A percentile compares a stretch with the other conserved stretches of the same genome.
Conservation (phyloP, 129 eudicot species). For the Tanacetum coccineum region DNA sequence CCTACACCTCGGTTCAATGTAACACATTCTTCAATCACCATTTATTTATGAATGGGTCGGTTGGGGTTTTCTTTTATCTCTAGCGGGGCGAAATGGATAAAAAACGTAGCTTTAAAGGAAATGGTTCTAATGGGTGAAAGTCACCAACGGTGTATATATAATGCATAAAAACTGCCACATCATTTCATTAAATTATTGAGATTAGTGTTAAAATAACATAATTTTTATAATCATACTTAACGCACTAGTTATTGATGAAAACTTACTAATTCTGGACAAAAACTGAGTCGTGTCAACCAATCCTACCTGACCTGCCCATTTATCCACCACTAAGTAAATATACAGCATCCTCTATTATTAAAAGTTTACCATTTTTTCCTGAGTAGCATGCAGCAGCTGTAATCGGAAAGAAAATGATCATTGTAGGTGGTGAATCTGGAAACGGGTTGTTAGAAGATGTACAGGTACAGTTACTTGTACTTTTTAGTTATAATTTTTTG, state of each 20-base stretch:
- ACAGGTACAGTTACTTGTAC: constrained; percentile 43
- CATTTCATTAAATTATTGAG: too few relatives aligned
- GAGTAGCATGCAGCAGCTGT: constrained; percentile 96
- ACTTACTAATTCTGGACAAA: too few relatives aligned
- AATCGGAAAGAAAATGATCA: constrained; percentile 91
- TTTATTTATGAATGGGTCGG: not conserved
- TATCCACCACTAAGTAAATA: constrained; percentile 3
- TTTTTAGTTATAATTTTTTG: not conserved
- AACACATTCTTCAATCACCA: constrained; percentile 18
- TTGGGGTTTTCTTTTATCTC: not conserved
- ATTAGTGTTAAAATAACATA: too few relatives aligned
- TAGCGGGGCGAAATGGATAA: not conserved
- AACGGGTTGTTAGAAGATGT: constrained; percentile 83
- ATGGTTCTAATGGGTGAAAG: not conserved
- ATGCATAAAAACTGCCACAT: too few relatives aligned
- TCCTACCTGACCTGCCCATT: not conserved
- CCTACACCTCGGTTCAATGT: constrained; percentile 94
- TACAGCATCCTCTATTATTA: not conserved
- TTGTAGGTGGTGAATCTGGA: constrained; percentile 96
- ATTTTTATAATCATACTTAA: too few relatives aligned
- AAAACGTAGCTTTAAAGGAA: not conserved
- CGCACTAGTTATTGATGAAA: too few relatives aligned
- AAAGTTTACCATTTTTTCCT: constrained; percentile 23
- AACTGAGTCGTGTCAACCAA: too few relatives aligned
- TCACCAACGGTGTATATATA: too few relatives aligned